phyloP scores from a whole-genome alignment of 1,284 basidiomycete genomes.

The Papiliotrema fonsecae region DNA sequence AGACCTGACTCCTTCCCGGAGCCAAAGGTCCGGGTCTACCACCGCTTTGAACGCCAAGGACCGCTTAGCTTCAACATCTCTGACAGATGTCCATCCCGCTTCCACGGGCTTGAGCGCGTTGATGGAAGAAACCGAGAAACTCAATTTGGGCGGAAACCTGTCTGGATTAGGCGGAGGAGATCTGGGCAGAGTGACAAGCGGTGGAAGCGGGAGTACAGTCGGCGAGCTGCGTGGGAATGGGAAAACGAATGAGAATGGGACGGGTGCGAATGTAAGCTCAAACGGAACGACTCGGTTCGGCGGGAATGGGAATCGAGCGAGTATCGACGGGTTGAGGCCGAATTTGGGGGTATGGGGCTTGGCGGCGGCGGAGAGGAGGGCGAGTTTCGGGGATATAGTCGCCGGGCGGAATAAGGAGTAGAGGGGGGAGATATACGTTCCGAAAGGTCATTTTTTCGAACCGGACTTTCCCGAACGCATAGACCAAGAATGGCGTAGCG shows the following conservation, averaged over 20 bases:
- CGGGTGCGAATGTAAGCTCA: no score
- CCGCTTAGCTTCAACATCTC: conserved; percentile 19
- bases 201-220: background rate
- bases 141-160: background rate
- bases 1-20: background rate
- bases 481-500: no score
- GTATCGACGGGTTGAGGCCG: conserved; percentile 26
- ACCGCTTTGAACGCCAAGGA: conserved; percentile 24
- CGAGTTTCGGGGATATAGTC: conserved; percentile 32
- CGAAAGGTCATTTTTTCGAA: no score
- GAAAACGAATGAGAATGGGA: no score
- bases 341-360: conserved; percentile 8
- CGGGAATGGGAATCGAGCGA: conserved; percentile 7
- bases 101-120: background rate
- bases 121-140: background rate
- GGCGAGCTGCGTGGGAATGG: background rate
- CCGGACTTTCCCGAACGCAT: no score
- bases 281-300: no score
- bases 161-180: background rate
- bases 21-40: background rate
- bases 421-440: no score
- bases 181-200: background rate
- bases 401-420: background rate
- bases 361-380: conserved; percentile 27
- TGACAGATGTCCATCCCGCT: background rate